A percentile compares a stretch with the other conserved stretches of the same genome.
Evolutionary conservation across 306 rosid species (phyloP).

Genomic region (Cucurbita ficifolia): DNA sequence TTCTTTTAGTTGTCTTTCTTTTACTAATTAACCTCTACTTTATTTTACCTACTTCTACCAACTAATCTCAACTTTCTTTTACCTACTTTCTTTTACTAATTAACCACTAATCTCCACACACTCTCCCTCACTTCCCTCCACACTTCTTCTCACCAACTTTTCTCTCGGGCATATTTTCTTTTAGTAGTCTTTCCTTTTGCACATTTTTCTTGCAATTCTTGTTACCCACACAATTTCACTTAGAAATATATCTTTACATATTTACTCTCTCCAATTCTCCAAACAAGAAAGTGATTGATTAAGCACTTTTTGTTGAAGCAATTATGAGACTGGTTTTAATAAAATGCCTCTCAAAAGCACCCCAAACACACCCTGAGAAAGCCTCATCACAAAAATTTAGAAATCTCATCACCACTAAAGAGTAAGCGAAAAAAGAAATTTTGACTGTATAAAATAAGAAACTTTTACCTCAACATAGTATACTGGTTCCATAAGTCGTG

Average conservation of each 20-base stretch:
- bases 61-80: too few relatives aligned
- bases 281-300: not conserved
- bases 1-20: not conserved
- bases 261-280: not conserved
- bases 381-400: not conserved
- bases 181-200: not conserved
- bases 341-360: not conserved
- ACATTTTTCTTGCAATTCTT: not conserved
- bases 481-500: conserved; percentile 95
- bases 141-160: not conserved
- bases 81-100: not conserved
- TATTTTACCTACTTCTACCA: too few relatives aligned
- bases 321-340: not conserved
- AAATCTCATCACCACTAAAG: not conserved
- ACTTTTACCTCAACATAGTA: conserved; percentile 73
- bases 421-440: not conserved
- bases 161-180: not conserved
- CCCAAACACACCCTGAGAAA: not conserved
- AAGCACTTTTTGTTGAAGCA: not conserved
- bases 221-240: not conserved
- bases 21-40: not conserved
- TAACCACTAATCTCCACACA: not conserved
- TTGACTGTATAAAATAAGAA: not conserved
- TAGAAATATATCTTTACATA: not conserved
- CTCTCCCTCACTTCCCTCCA: not conserved